Evolutionary conservation across 495 filamentous ascomycete species (phyloP), one percentile per base, ranked within the genome.

Genomic region (Penicillium alfredii): DNA sequence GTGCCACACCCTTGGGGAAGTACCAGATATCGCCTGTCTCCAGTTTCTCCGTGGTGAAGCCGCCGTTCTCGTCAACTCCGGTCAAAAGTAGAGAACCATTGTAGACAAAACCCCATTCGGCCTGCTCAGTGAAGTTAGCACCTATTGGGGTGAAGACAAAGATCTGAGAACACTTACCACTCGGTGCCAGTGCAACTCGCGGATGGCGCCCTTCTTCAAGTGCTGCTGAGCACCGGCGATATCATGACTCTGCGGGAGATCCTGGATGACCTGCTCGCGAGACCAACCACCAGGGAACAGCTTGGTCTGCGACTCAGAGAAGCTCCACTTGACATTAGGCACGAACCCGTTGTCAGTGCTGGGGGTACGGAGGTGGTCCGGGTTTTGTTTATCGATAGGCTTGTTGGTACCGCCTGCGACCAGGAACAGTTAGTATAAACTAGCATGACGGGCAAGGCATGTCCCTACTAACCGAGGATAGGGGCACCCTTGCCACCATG

Each of bases 151-250:
- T 27, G 8, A 24, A 15, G 13, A 1, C 18, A 2, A 2, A 29
- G 20, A 25, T 13, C n/a, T n/a, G n/a, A 19, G 0, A 41, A 25
- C 10, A 59, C 70, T 35, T 56, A 78, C 77, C 19, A 77, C 72
- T 41, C 73, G 59, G 54, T 83, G 79, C 79, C 79, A 83, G 40
- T 83, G 79, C 6, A 82, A 54, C 49, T 83, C 77, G 6, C 79
- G 67, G 30, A 77, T 69, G 4, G 76, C 70, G 20, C 78, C 77
- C 49, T 81, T 79, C 32, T 62, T 71, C 27, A 83, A 51, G 55
- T 81, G 79, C 55, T 79, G 73, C 49, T 82, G 76, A 5, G 76
- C 78, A 30, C 68, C 76, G 4, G 78, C 56, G 48, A 82, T 74
- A 36, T 82, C 77, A 43, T 75, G 69, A 43, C 74, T 78, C 29